phyloP scores from a whole-genome alignment of 192 early-diverging fungal genomes.

The Pilaira anomala region DNA sequence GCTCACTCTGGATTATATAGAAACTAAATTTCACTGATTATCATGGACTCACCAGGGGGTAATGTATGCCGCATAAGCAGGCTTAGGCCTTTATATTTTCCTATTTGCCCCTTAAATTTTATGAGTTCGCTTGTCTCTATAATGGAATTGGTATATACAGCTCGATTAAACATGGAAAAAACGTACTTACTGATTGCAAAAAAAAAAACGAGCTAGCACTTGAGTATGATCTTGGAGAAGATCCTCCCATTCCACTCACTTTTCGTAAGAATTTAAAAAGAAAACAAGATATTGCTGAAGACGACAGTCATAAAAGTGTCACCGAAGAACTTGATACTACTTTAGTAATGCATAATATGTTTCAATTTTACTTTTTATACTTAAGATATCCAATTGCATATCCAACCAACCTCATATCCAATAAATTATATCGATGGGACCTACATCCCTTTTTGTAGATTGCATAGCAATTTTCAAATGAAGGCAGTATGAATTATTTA shows the following conservation, averaged over 20 bases:
- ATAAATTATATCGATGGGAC: conserved; percentile 8
- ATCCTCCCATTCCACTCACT: conserved; percentile 10
- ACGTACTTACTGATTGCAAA: conserved; percentile 1
- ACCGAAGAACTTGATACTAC: background rate
- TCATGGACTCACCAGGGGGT: conserved; percentile 5
- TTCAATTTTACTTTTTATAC: conserved; percentile 5
- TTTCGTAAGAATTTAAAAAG: conserved; percentile 5
- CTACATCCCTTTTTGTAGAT: conserved; percentile 9
- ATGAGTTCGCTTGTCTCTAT: conserved; percentile 7
- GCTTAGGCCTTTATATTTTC: conserved; percentile 5
- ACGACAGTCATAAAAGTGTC: conserved; percentile 1
- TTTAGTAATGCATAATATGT: conserved; percentile 7
- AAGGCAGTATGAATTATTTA: conserved; percentile 9
- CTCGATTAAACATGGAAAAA: conserved; percentile 10
- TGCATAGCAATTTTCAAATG: conserved; percentile 1
- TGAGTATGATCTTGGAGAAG: conserved; percentile 10
- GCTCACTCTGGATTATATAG: conserved; percentile 8
- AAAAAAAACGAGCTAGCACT: conserved; percentile 10
- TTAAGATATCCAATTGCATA: conserved; percentile 6
- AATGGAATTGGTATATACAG: conserved; percentile 11
- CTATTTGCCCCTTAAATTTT: conserved; percentile 2
- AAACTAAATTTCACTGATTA: conserved; percentile 6
- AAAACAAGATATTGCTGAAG: conserved; percentile 6
- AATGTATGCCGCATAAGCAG: conserved; percentile 7
- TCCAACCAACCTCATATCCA: conserved; percentile 6